These are phyloP conservation scores for Brasilioporus rufonigricans DNA, from an alignment of 768 basidiomycete genomes.

Conservation along the genomic window DNA sequence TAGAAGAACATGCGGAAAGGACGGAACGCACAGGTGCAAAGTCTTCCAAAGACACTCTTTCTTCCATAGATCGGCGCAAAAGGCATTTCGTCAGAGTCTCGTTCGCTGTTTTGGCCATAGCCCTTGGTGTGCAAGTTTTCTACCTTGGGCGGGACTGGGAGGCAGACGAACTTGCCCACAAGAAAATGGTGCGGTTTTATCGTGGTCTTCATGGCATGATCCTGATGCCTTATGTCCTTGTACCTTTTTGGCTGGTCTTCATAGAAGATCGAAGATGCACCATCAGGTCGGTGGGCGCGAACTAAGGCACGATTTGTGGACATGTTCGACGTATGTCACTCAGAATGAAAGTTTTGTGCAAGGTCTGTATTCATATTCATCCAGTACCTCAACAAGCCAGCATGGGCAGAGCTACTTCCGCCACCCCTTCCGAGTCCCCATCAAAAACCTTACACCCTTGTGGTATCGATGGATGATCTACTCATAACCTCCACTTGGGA, in stretches of 20 bases:
- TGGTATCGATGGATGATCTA: conserved; percentile 90
- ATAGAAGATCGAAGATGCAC: conserved; percentile 58
- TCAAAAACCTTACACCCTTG: conserved; percentile 87
- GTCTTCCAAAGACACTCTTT: conserved; percentile 76
- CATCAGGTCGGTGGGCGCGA: conserved; percentile 61
- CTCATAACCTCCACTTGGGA: conserved; percentile 94
- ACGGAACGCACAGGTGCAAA: conserved; percentile 66
- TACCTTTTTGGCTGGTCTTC: background rate
- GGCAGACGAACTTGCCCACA: conserved; percentile 61
- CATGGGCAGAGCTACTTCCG: conserved; percentile 90
- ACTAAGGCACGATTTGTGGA: conserved; percentile 60
- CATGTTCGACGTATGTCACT: conserved; percentile 61
- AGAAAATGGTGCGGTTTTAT: conserved; percentile 50
- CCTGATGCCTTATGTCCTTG: no score
- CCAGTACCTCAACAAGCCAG: conserved; percentile 90
- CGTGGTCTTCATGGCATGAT: background rate
- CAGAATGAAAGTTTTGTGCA: background rate
- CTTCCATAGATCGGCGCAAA: conserved; percentile 73
- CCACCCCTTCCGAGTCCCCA: conserved; percentile 79
- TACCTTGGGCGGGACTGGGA: conserved; percentile 82
- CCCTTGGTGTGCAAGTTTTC: conserved; percentile 52
- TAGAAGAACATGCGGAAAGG: conserved; percentile 34
- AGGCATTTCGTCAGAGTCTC: conserved; percentile 53
- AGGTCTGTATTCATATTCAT: background rate
- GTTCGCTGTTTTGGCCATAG: conserved; percentile 52